Base-by-base conservation (phyloP, 306 rosid genomes). In the Trifolium subterraneum region DNA sequence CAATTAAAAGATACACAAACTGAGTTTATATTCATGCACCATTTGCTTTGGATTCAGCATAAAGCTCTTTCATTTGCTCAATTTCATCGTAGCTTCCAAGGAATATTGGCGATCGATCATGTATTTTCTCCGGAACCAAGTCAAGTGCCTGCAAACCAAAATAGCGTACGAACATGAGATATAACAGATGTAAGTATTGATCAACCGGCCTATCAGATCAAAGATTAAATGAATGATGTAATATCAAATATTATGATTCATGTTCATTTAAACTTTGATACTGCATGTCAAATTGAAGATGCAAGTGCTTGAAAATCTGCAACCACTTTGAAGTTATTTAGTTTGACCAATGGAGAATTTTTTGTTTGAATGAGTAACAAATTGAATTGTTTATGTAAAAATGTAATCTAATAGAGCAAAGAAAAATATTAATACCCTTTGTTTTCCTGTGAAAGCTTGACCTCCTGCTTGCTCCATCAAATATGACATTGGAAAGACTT, bases 381-480 rank as follows among this genome's bases (percentile, higher is more conserved):
- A 45, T 14, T 45, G 16, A 45, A 14, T 5, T 45, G 52, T 47
- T 56, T 42, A 29, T 41, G 55, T 31, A 23, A 18, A 15, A 41
- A 42, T 25, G 42, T 61, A 8, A 56, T 45, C 25, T 11, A 63
- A 25, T 13, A 23, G 27, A 55, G 12, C 35, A 45, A 75, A 52
- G 72, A 8, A 31, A 52, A 44, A 16, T 38, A 35, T 3, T 63
- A 23, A 45, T 90, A 93, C 98, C 88, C 98, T 74, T 77, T 83
- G 85, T 76, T 87, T 94, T 79, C 98, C 98, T 0, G 98, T 94
- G 87, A 91, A 94, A 27, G 94, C 86, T 70, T 91, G 97, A 72
- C 94, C 97, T 75, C 97, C 96, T 23, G 98, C 98, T 80, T 87
- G 93, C 85, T 94, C 98, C 87, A 94, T 74, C 87, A 94, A 83